Conservation (phyloP, 208 protist species). For the Crithidia brevicula region DNA sequence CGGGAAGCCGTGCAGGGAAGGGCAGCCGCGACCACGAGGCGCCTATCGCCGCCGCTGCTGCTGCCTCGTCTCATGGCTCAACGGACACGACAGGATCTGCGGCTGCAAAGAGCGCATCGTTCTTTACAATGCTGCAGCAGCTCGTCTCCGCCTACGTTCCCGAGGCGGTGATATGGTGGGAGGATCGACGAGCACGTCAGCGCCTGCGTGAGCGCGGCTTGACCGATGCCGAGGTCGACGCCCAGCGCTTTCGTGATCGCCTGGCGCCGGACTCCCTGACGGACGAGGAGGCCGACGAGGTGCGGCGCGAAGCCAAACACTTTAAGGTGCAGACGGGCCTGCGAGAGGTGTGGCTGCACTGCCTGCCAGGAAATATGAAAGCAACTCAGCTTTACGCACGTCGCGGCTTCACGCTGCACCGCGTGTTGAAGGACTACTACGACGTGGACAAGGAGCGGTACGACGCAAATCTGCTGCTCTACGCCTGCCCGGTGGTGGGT, state of each 20-base stretch:
- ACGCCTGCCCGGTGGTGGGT: neutral
- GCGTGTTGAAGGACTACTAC: slow-evolving; percentile 56
- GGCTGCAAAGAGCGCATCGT: neutral
- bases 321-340: slow-evolving; percentile 55
- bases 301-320: slow-evolving; percentile 14
- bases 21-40: too few relatives aligned
- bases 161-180: slow-evolving; percentile 24
- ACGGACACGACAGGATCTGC: neutral
- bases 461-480: slow-evolving; percentile 39
- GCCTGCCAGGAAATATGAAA: slow-evolving; percentile 45
- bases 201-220: slow-evolving; percentile 25
- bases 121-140: slow-evolving; percentile 2
- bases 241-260: slow-evolving; percentile 21
- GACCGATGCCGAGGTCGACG: slow-evolving; percentile 23
- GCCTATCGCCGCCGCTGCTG: neutral
- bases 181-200: slow-evolving; percentile 25
- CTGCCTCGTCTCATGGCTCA: neutral
- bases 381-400: slow-evolving; percentile 59
- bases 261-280: slow-evolving; percentile 21
- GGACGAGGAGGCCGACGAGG: slow-evolving; percentile 35
- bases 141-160: slow-evolving; percentile 21
- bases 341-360: slow-evolving; percentile 81
- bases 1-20: too few relatives aligned
- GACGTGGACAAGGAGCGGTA: slow-evolving; percentile 35
- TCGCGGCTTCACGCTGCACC: slow-evolving; percentile 52